Conservation (phyloP, 192 early-diverging fungal genomes). For the Linnemannia zychae region DNA sequence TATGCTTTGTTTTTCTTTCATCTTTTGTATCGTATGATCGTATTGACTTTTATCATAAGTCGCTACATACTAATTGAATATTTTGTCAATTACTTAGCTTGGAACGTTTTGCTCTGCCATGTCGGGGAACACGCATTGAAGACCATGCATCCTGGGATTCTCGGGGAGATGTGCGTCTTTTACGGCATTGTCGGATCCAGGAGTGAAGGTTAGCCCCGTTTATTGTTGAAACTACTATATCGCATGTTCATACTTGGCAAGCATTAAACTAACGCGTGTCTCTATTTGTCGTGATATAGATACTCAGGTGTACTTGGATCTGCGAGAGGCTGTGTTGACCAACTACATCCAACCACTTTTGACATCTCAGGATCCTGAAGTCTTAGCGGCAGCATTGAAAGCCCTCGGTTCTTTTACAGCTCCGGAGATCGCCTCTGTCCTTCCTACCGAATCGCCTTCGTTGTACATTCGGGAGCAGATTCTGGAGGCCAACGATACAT, state of each 20-base stretch:
- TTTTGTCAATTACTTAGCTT: constrained; percentile 38
- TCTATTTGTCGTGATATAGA: constrained; percentile 35
- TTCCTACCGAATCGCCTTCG: constrained; percentile 57
- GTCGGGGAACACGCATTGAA: constrained; percentile 58
- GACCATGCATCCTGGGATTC: constrained; percentile 27
- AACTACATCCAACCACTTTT: constrained; percentile 58
- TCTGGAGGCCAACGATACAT: constrained; percentile 8
- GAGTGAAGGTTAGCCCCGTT: constrained; percentile 58
- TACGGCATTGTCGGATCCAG: constrained; percentile 61
- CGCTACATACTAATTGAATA: not conserved
- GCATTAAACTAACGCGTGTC: not conserved
- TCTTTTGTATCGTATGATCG: not conserved
- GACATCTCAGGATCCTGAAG: constrained; percentile 24
- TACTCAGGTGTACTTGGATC: constrained; percentile 58
- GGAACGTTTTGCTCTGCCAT: constrained; percentile 62
- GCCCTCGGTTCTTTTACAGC: constrained; percentile 59
- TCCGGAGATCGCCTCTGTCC: constrained; percentile 52
- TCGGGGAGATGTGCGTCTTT: constrained; percentile 63
- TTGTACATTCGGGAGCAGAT: constrained; percentile 35
- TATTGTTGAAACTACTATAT: not conserved
- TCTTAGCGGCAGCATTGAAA: constrained; percentile 50
- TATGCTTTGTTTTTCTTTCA: not conserved
- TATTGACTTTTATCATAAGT: not conserved
- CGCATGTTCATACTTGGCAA: too few relatives aligned
- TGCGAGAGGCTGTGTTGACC: constrained; percentile 57